Evolutionary conservation across 2,329 filamentous ascomycete genomes (phyloP), one percentile per base, ranked within the genome.

Genomic region (Trichoderma atroviride): DNA sequence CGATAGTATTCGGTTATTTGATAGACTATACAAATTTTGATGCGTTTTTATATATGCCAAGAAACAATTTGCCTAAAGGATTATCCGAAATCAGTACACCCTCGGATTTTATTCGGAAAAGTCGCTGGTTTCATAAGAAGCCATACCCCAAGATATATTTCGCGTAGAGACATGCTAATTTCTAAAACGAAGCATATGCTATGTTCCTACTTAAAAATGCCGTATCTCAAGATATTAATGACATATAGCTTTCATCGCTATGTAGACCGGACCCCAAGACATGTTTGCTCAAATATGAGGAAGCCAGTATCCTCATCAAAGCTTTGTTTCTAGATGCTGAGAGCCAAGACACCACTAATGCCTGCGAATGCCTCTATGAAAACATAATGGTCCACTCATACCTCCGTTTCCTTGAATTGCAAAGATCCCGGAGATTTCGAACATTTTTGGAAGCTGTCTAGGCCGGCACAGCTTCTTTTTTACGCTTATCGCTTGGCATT

Each of bases 401-500:
- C 9, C 31, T 27, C 29, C 13, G 6, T 43, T 22, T 31, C 7
- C 6, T 19, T 33, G 24, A 57, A 37, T 22, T 56, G 3, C 11
- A 43, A 6, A 19, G 24, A 10, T 33, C 11, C 16, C 62, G 50
- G 62, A 35, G 13, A 56, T 57, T 65, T 57, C 24, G 13, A 24
- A 65, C 62, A 7, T 11, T 33, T 65, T 65, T 55, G 50, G 62
- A 65, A 65, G 62, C 62, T 65, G 62, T 57, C 19, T 7, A 24
- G 16, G 27, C 13, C 27, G 11, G 37, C 10, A 31, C 29, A 27
- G 47, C 16, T 19, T 61, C 27, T 24, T 65, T 47, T 47, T 33
- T 53, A 47, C 52, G 62, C 62, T 65, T 57, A 65, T 65, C 62
- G 52, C 62, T 65, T 65, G 62, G 62, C 62, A 56, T 47, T 56